These are phyloP conservation scores for Platanthera zijinensis DNA, from an alignment of 106 monocot species.

Conservation along the genomic window DNA sequence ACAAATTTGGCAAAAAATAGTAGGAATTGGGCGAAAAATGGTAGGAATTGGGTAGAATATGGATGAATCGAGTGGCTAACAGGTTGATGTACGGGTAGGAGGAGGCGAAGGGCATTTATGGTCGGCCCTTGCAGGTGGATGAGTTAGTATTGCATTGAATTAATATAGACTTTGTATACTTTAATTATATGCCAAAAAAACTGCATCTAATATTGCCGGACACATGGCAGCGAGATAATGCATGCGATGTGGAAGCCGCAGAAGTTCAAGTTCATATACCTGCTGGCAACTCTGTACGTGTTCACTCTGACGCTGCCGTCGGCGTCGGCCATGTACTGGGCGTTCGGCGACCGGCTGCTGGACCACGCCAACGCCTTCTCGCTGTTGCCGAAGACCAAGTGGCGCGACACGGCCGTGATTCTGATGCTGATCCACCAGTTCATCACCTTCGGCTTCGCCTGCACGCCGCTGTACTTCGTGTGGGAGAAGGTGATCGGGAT, in stretches of 20 bases:
- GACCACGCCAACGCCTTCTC: conserved; percentile 62
- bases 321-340: conserved; percentile 61
- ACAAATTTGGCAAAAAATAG: too few species aligned
- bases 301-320: conserved; percentile 66
- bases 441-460: conserved; percentile 92
- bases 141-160: too few species aligned
- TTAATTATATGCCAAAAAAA: too few species aligned
- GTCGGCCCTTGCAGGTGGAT: too few species aligned
- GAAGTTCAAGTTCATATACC: conserved; percentile 64
- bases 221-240: conserved; percentile 73
- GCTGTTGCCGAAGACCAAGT: conserved; percentile 47
- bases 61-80: too few species aligned
- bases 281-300: conserved; percentile 57
- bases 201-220: too few species aligned
- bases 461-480: conserved; percentile 91
- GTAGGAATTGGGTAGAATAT: too few species aligned
- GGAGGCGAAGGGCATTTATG: too few species aligned
- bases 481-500: conserved; percentile 92
- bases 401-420: conserved; percentile 65
- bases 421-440: conserved; percentile 95
- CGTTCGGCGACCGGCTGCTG: conserved; percentile 53
- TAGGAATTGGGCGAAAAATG: too few species aligned
- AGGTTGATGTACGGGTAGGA: too few species aligned
- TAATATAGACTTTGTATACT: too few species aligned
- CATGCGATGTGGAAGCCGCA: conserved; percentile 81